Conservation (phyloP, 2,329 filamentous ascomycete genomes). For the Neoascochyta sp. region DNA sequence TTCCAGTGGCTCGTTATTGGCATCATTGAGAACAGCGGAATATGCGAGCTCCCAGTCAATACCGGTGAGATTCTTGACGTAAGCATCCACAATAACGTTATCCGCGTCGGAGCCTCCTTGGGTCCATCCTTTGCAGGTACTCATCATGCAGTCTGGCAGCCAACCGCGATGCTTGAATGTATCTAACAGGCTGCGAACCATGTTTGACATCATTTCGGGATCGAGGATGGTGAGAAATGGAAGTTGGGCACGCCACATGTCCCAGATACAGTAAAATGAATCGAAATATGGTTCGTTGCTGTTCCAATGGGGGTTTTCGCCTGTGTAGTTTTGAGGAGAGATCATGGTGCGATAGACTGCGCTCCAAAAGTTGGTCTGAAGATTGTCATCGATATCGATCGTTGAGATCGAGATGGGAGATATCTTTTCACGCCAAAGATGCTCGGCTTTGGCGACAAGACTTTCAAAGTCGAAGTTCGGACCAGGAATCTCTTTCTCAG, state of each 20-base stretch:
- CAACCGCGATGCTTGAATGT: constrained; percentile 69
- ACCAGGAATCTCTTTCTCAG: constrained; percentile 63
- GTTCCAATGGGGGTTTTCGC: constrained; percentile 47
- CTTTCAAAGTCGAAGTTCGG: constrained; percentile 57
- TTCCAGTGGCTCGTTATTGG: constrained; percentile 40
- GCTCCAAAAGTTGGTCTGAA: constrained; percentile 45
- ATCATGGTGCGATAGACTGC: constrained; percentile 46
- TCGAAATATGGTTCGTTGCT: constrained; percentile 47
- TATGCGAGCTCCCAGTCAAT: constrained; percentile 40
- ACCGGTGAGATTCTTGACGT: constrained; percentile 60
- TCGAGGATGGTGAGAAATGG: constrained; percentile 67
- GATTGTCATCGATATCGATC: constrained; percentile 33
- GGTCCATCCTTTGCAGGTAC: constrained; percentile 68
- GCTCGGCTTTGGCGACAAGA: constrained; percentile 43
- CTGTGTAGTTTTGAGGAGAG: constrained; percentile 48
- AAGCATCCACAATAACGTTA: constrained; percentile 66
- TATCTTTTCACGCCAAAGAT: constrained; percentile 42
- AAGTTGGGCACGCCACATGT: constrained; percentile 50
- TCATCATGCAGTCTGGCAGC: constrained; percentile 74
- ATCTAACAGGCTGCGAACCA: constrained; percentile 68
- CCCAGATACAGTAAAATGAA: constrained; percentile 60
- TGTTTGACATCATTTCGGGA: constrained; percentile 59
- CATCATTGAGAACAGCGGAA: constrained; percentile 38
- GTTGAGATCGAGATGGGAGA: constrained; percentile 38
- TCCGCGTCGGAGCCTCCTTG: constrained; percentile 76